Base-by-base conservation (phyloP, 1,284 basidiomycete genomes). In the Mrakiaceae sp. region DNA sequence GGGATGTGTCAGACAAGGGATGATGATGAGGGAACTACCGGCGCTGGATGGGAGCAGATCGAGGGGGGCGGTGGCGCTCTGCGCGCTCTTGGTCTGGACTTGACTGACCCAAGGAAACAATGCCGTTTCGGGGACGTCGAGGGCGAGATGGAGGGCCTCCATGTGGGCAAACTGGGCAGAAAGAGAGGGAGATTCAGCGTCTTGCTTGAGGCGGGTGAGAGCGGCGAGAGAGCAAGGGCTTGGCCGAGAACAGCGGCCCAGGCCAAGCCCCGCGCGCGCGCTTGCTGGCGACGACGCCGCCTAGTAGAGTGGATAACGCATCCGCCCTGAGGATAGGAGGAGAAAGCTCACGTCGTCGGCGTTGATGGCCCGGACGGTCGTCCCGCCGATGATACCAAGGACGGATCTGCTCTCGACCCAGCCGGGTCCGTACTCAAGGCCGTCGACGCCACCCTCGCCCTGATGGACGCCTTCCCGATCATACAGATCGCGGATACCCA, bases 81-180 rank as follows among this genome's bases (percentile, higher is more conserved):
- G 27, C 27, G 27, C 27, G 27, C 27, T 27, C 27, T 27, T 27
- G 27, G 27, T 27, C 27, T 27, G 27, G 27, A 27, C 27, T 27
- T 27, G 10, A 65, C 64, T 47, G 7, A 66, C 64, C 64, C 64
- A 66, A 39, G 65, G 65, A 39, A 66, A 66, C 40, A 66, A 52
- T n/a, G 48, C 44, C 8, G 61, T 66, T 43, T 66, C 65, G 6
- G 65, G 65, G 6, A 66, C 65, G 43, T 66, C 65, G 61, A 66
- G 65, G 7, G 65, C 59, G 16, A 60, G 58, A 27, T 66, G 64
- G 4, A 57, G 55, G 8, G 52, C n/a, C 46, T 66, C 64, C 43
- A 66, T 55, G 39, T 61, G n/a, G 39, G 64, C 64, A 16, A 43
- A 56, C 64, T 66, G 55, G 11, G 27, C 39, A 44, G 53, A 14